Conservation (phyloP, 352 stramenopile genomes). For the Pythium guiyangense region DNA sequence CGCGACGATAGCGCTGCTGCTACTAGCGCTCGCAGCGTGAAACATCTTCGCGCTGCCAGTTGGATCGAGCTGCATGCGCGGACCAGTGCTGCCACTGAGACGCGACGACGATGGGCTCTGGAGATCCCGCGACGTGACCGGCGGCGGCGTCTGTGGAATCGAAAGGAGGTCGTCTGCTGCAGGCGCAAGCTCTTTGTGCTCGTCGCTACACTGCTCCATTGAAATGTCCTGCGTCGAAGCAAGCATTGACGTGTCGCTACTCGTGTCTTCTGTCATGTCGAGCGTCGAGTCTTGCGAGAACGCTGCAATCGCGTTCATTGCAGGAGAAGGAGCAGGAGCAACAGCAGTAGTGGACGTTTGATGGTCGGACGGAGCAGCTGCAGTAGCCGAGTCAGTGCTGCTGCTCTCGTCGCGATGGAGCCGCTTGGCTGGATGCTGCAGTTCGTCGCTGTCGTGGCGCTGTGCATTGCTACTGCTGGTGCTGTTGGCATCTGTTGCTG, state of each 20-base stretch:
- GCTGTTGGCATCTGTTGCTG: neutral
- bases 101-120: neutral
- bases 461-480: neutral
- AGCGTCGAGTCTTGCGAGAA: constrained; percentile 10
- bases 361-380: neutral
- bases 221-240: constrained; percentile 10
- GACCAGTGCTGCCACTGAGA: constrained; percentile 2
- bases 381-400: neutral
- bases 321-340: too few relatives aligned
- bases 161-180: neutral
- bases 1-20: neutral
- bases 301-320: neutral
- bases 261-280: constrained; percentile 7
- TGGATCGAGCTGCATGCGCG: constrained; percentile 16
- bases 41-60: constrained; percentile 17
- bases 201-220: constrained; percentile 7
- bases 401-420: constrained; percentile 1
- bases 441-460: neutral
- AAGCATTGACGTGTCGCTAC: constrained; percentile 5
- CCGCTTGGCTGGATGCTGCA: constrained; percentile 4
- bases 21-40: constrained; percentile 3
- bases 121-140: constrained; percentile 1
- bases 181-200: neutral
- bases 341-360: neutral
- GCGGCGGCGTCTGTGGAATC: constrained; percentile 15